Conservation (phyloP, 139 green algal species). For the Pleodorina starrii region DNA sequence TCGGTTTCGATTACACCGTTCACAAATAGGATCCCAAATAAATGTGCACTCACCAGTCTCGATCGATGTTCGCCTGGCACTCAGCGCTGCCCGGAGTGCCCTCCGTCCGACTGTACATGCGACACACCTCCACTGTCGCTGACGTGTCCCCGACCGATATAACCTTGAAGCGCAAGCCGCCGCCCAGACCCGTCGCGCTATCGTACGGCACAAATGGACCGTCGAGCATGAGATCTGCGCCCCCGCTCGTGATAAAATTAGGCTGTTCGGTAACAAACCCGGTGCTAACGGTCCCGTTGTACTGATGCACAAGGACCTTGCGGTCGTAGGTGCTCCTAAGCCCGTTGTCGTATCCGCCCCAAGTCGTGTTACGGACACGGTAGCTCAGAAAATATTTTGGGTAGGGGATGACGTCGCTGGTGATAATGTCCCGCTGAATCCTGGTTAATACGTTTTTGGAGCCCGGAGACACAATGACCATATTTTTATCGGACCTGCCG, state of each 20-base stretch:
- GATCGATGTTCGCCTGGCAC: background rate
- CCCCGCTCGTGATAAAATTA: no score
- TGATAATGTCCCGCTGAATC: no score
- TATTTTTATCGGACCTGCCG: background rate
- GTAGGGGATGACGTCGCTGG: background rate
- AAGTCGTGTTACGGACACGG: background rate
- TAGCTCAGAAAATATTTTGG: constrained; percentile 29
- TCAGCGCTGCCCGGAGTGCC: background rate
- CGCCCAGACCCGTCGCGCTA: background rate
- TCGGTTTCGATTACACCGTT: no score
- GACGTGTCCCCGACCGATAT: background rate
- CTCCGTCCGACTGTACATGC: background rate
- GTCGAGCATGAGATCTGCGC: no score
- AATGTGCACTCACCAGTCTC: constrained; percentile 10
- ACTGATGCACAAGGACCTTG: background rate
- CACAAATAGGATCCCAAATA: no score
- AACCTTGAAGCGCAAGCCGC: constrained; percentile 14
- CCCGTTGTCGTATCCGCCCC: background rate
- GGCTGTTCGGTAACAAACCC: no score
- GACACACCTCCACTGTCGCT: background rate
- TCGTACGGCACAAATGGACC: background rate
- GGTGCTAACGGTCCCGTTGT: background rate
- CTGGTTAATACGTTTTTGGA: no score
- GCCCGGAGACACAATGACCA: background rate
- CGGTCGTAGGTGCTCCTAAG: background rate